Evolutionary conservation across 1,139 yeast genomes (phyloP).

Genomic region (Blastobotrys serpentis): DNA sequence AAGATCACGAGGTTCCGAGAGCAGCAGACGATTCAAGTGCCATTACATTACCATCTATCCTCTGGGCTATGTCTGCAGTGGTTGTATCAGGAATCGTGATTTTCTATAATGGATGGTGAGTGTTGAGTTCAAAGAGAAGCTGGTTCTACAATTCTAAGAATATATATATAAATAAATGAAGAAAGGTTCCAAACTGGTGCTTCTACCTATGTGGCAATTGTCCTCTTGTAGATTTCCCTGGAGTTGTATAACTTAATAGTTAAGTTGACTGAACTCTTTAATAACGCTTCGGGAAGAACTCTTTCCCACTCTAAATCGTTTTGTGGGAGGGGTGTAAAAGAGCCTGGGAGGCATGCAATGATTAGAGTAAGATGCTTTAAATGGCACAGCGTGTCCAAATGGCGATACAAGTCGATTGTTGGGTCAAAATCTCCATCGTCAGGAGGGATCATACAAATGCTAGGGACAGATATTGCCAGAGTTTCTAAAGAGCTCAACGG

Average conservation of each 20-base stretch:
- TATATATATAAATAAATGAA: too few species aligned
- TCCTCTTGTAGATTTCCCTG: background rate
- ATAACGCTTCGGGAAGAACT: background rate
- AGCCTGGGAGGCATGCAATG: conserved; percentile 9
- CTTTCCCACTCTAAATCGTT: conserved; percentile 3
- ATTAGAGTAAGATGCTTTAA: conserved; percentile 5
- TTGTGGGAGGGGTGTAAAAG: background rate
- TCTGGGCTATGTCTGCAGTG: background rate
- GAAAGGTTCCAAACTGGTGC: too few species aligned
- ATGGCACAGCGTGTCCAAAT: conserved; percentile 6
- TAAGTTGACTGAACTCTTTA: conserved; percentile 5
- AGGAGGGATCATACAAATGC: conserved; percentile 9
- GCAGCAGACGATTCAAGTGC: background rate
- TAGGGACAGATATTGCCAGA: conserved; percentile 9
- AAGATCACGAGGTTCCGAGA: background rate
- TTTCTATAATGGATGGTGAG: background rate
- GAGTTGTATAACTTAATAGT: conserved; percentile 9
- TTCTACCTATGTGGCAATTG: background rate
- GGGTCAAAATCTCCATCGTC: conserved; percentile 4
- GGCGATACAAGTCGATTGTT: conserved; percentile 7
- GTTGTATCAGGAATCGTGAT: background rate
- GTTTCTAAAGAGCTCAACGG: background rate
- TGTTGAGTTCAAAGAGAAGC: too few species aligned
- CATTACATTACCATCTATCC: background rate
- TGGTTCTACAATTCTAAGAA: too few species aligned